Evolutionary conservation across 768 basidiomycete species (phyloP).

Genomic region (Boletus bicolor): DNA sequence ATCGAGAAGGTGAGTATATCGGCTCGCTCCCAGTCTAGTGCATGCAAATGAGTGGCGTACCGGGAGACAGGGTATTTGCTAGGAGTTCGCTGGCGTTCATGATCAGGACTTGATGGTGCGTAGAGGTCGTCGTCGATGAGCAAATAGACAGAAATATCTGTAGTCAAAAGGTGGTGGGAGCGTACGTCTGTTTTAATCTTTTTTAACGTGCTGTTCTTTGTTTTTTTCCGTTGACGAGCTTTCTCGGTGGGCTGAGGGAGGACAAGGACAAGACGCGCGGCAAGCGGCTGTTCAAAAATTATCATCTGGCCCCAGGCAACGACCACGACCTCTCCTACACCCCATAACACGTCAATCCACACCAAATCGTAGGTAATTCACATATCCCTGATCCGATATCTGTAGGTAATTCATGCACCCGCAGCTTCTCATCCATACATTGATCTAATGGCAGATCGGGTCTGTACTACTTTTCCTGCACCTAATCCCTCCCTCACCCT

Average conservation of each 20-base stretch:
- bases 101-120: constrained; percentile 33
- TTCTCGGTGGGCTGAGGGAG: constrained; percentile 26
- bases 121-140: constrained; percentile 24
- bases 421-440: constrained; percentile 3
- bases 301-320: constrained; percentile 2
- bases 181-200: constrained; percentile 13
- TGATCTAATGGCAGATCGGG: constrained; percentile 32
- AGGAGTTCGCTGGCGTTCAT: constrained; percentile 94
- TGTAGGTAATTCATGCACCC: constrained; percentile 16
- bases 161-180: constrained; percentile 10
- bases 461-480: constrained; percentile 8
- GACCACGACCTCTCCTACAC: constrained; percentile 6
- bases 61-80: constrained; percentile 87
- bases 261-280: constrained; percentile 26
- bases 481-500: constrained; percentile 22
- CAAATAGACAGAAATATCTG: constrained; percentile 12
- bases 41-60: constrained; percentile 45
- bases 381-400: not conserved
- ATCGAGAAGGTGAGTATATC: constrained; percentile 20
- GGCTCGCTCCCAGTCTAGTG: constrained; percentile 35
- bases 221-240: not conserved
- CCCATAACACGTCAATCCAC: constrained; percentile 19
- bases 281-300: constrained; percentile 37
- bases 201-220: constrained; percentile 3
- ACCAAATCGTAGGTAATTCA: constrained; percentile 16